Conservation (phyloP, 2,329 filamentous ascomycete species). For the Corniculantispora saksenae region DNA sequence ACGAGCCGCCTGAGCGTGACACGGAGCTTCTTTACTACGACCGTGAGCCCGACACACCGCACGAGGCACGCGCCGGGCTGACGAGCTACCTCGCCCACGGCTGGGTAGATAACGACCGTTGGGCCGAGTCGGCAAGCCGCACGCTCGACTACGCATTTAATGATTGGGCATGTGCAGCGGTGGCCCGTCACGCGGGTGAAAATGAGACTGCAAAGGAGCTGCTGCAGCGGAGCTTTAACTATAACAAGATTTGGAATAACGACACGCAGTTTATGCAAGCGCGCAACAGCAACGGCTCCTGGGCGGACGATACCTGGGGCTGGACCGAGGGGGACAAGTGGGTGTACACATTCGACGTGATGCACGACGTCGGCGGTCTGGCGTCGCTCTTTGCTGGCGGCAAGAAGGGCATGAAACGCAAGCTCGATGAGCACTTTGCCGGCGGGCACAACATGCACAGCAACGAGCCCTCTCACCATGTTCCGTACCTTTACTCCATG, state of each 20-base stretch:
- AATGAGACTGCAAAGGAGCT: constrained; percentile 33
- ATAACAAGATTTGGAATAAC: constrained; percentile 43
- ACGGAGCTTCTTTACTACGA: constrained; percentile 48
- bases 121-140: constrained; percentile 47
- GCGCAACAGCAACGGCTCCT: constrained; percentile 47
- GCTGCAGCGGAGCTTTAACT: constrained; percentile 40
- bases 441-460: constrained; percentile 48
- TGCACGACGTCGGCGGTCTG: constrained; percentile 46
- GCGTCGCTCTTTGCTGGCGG: constrained; percentile 41
- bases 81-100: constrained; percentile 45
- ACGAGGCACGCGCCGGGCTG: constrained; percentile 47
- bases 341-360: constrained; percentile 52
- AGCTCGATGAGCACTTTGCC: constrained; percentile 46
- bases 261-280: constrained; percentile 49
- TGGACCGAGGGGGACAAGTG: constrained; percentile 52
- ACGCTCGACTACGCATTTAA: constrained; percentile 51
- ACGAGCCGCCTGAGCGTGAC: constrained; percentile 44
- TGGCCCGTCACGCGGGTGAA: constrained; percentile 39
- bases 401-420: constrained; percentile 38
- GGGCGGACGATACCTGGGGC: constrained; percentile 44
- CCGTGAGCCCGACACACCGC: constrained; percentile 45
- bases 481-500: constrained; percentile 47
- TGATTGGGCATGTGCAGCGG: constrained; percentile 45
- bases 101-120: constrained; percentile 49
- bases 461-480: constrained; percentile 50